Base-by-base conservation (phyloP, 768 basidiomycete species). In the Cytidiella melzeri region DNA sequence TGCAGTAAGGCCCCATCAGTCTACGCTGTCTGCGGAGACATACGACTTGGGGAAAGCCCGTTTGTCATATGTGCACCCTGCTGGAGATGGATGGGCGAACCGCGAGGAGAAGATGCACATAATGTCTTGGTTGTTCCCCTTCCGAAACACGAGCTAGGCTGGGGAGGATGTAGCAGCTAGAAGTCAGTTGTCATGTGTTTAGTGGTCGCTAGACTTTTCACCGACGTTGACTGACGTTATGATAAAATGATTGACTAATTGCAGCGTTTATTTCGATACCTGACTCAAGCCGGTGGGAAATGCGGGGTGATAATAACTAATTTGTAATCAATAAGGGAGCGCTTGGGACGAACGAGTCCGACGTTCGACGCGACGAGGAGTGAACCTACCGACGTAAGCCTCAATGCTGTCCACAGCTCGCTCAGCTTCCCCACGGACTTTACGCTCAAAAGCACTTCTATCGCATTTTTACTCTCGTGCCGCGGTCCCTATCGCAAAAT, bases 31-130 rank as follows among this genome's bases (percentile, higher is more conserved):
- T 70, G 80, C 13, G 83, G 83, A 11, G 89, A 92, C 66, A 66
- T 81, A 3, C 73, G 90, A 37, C 66, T 92, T 5, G 86, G 84
- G 9, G 87, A 92, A 62, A 88, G 80, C 58, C 89, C 87, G 18
- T 88, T 82, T 60, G 50, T 86, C 13, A 59, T 92, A 45, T 92
- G 90, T 61, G 73, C 61, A 4, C 75, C 80, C 3, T 92, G 89
- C 62, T 90, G 88, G 88, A 69, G 69, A 52, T 72, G 66, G 50
- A 81, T 90, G 77, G 87, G 87, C 11, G 64, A 67, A 51, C 71
- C 80, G 0, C 60, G 64, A 36, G 73, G 72, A 15, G 57, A 62
- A 41, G 64, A 67, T 4, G 65, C 64, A 0, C 69, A 64, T 3
- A 48, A 41, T 18, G 74, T 83, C 9, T 63, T 70, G 26, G 77